Base-by-base conservation (phyloP, 148 eudicot genomes). In the Rheum nobile region DNA sequence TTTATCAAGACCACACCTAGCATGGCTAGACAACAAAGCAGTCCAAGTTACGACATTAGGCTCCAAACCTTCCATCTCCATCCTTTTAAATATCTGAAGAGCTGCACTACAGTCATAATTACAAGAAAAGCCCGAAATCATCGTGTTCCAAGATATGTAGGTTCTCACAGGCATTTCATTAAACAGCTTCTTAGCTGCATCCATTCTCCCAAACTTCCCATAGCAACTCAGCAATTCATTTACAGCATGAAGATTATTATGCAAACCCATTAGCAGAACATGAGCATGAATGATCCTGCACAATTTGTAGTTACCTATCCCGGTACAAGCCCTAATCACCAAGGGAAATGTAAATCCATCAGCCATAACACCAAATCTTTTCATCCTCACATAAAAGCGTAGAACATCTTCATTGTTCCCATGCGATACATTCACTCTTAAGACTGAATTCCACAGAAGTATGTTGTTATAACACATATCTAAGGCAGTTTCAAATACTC, bases 41-140 rank as follows among this genome's bases (percentile, higher is more conserved):
- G 90, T 89, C 93, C 93, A 87, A 2, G 87, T 85, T 73, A 87
- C 88, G 26, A 72, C 28, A 29, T 89, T 89, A 11, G 93, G 89
- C 74, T 78, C 88, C 78, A 73, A 82, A 17, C 88, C 87, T 43
- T 85, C 89, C 22, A 44, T 9, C 77, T 89, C 87, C 93, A 89
- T 89, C 55, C 81, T 70, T 34, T 44, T 61, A 71, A 89, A 81
- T 57, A 75, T 74, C 72, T 73, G 67, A 59, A 79, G 39, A 76
- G 93, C 90, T 52, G 82, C 78, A 38, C 78, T 79, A 72, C 82
- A 84, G 67, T 89, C 85, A 78, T 61, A 75, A 52, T 83, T 82
- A 13, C 46, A 67, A 28, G 90, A 79, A 75, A 77, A 87, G 28
- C 90, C 93, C 6, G 89, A 85, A 72, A 89, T 73, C 83, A 89